A percentile compares a stretch with the other conserved stretches of the same genome.
Conservation (phyloP, 805 yeast species). For the Kluyveromyces dobzhanskii region DNA sequence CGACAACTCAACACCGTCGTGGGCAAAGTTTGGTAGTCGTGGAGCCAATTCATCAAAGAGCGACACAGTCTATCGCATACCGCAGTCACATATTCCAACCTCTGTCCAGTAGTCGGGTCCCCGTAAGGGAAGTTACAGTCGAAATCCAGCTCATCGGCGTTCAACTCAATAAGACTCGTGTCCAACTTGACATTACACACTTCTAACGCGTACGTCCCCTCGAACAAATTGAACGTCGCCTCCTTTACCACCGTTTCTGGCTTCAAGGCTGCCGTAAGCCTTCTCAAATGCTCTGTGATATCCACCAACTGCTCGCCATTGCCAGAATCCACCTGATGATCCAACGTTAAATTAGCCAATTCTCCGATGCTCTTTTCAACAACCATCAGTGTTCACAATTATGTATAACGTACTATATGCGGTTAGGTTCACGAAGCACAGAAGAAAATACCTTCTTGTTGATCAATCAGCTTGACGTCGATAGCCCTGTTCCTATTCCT, state of each 20-base stretch:
- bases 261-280: slow-evolving; percentile 31
- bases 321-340: neutral
- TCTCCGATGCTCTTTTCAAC: slow-evolving; percentile 1
- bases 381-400: neutral
- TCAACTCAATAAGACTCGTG: slow-evolving; percentile 54
- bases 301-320: slow-evolving; percentile 32
- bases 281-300: slow-evolving; percentile 45
- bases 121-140: slow-evolving; percentile 30
- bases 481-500: too few relatives aligned
- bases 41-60: slow-evolving; percentile 62
- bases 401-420: too few relatives aligned
- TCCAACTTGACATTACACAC: slow-evolving; percentile 65
- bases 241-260: slow-evolving; percentile 53
- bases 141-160: slow-evolving; percentile 38
- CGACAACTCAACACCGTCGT: slow-evolving; percentile 71
- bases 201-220: slow-evolving; percentile 86
- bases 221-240: slow-evolving; percentile 55
- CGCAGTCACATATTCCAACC: slow-evolving; percentile 36
- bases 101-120: slow-evolving; percentile 22
- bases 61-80: slow-evolving; percentile 47
- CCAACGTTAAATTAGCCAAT: slow-evolving; percentile 1
- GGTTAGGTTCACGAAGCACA: too few relatives aligned
- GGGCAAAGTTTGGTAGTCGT: slow-evolving; percentile 58
- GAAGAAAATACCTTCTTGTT: too few relatives aligned
- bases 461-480: too few relatives aligned